phyloP scores from a whole-genome alignment of 2,329 filamentous ascomycete species.

The Diaporthe eres region DNA sequence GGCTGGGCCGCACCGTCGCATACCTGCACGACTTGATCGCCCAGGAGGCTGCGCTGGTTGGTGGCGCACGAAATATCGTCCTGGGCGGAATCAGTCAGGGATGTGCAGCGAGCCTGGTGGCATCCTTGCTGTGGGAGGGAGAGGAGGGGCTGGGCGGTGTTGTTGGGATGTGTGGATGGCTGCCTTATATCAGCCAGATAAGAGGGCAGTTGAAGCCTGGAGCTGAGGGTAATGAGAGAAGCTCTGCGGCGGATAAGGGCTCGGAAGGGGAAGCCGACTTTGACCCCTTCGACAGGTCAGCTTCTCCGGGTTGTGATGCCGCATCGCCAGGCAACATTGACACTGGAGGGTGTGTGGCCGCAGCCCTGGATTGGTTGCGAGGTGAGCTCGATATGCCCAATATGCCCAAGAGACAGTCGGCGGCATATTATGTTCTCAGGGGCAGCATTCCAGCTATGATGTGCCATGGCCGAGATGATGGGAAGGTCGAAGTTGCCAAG shows the following conservation, averaged over 20 bases:
- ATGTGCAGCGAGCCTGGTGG: constrained; percentile 61
- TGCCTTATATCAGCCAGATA: constrained; percentile 57
- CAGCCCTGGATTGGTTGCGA: constrained; percentile 42
- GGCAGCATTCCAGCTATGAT: constrained; percentile 59
- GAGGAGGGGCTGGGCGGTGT: constrained; percentile 52
- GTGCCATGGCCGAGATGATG: constrained; percentile 59
- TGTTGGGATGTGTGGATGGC: constrained; percentile 61
- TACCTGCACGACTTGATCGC: constrained; percentile 56
- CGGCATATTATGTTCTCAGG: not conserved
- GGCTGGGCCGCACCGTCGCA: constrained; percentile 58
- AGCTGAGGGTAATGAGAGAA: constrained; percentile 41
- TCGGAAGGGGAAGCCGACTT: constrained; percentile 40
- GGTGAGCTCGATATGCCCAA: constrained; percentile 45
- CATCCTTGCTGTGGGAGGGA: constrained; percentile 60
- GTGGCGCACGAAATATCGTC: constrained; percentile 56
- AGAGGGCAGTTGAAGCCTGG: not conserved
- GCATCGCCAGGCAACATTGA: not conserved
- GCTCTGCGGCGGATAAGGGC: not conserved
- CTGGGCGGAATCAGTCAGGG: constrained; percentile 69
- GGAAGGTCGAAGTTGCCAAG: constrained; percentile 56
- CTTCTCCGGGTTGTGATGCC: constrained; percentile 37
- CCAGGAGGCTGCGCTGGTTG: constrained; percentile 54
- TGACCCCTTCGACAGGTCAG: constrained; percentile 33
- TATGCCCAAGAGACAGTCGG: constrained; percentile 10
- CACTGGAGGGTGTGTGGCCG: not conserved